Evolutionary conservation across 345 rosid genomes (phyloP), one percentile per base, ranked within the genome.

Genomic region (Gossypium ekmanianum): DNA sequence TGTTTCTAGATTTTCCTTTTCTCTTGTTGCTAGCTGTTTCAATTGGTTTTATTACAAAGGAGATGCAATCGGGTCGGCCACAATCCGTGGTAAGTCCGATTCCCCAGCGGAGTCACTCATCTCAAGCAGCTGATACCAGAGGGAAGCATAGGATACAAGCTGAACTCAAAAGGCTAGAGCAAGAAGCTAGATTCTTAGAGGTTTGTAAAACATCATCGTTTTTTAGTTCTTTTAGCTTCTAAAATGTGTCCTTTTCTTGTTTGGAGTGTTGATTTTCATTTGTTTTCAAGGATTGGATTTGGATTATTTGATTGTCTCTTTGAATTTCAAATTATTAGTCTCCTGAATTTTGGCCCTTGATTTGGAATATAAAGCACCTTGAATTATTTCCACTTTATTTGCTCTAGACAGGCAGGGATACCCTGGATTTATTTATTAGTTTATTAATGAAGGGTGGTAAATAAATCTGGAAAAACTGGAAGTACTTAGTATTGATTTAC

Each of bases 81-180:
- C 66, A 57, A 26, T 73, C 67, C 76, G 16, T 43, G 14, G 45
- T 16, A 45, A 44, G 24, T 47, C 76, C 68, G 45, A 45, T 59
- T 59, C 54, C 76, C 17, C 68, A 73, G 45, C 76, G 58, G 45
- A 27, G 10, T 61, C 68, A 73, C 3, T 61, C 76, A 24, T 45
- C 47, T 45, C 67, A 59, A 73, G 67, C 20, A 17, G 76, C 68
- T 59, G 76, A 73, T 26, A 61, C 43, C 3, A 59, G 47, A 73
- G 76, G 76, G 43, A 61, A 73, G 66, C 76, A 73, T 61, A 73
- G 76, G 69, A 73, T 73, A 27, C 76, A 73, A 61, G 76, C 69
- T 27, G 76, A 73, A 73, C 59, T 73, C 68, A 61, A 48, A 73
- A 50, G 76, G 58, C 27, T 73, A 59, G 76, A 73, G 59, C 69